These are phyloP conservation scores for Sideroxylon spinosum DNA, from an alignment of 179 eudicot species.

Conservation along the genomic window DNA sequence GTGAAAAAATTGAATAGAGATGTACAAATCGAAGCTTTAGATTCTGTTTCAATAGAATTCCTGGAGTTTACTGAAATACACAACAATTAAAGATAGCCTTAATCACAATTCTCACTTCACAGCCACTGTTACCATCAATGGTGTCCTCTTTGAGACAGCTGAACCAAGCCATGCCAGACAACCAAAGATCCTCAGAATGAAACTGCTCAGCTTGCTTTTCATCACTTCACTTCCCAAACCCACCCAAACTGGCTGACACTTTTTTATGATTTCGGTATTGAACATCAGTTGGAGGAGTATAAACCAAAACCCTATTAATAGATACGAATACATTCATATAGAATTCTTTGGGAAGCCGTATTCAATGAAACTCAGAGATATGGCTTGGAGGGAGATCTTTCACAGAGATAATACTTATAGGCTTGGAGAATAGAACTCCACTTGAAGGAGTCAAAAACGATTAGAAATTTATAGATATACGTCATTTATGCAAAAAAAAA, in stretches of 20 bases:
- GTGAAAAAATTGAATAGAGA: slow-evolving; percentile 10
- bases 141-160: slow-evolving; percentile 18
- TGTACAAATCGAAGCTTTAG: slow-evolving; percentile 34
- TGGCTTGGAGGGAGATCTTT: too few species aligned
- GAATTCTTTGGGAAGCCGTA: too few species aligned
- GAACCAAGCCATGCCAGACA: slow-evolving; percentile 9
- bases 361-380: too few species aligned
- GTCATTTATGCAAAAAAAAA: slow-evolving; percentile 54
- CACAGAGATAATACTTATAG: too few species aligned
- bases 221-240: neutral
- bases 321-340: too few species aligned
- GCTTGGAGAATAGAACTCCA: too few species aligned
- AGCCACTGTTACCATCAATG: slow-evolving; percentile 24
- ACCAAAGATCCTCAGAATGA: slow-evolving; percentile 29
- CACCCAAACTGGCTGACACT: too few species aligned
- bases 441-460: too few species aligned
- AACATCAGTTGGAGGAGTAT: too few species aligned
- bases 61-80: slow-evolving; percentile 26
- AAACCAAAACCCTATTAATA: too few species aligned
- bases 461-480: slow-evolving; percentile 13
- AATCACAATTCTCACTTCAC: slow-evolving; percentile 28
- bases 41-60: slow-evolving; percentile 25
- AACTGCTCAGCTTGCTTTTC: slow-evolving; percentile 27
- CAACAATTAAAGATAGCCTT: slow-evolving; percentile 17
- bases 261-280: too few species aligned